Evolutionary conservation across 2,329 filamentous ascomycete genomes (phyloP).

Genomic region (Colletotrichum plurivorum): DNA sequence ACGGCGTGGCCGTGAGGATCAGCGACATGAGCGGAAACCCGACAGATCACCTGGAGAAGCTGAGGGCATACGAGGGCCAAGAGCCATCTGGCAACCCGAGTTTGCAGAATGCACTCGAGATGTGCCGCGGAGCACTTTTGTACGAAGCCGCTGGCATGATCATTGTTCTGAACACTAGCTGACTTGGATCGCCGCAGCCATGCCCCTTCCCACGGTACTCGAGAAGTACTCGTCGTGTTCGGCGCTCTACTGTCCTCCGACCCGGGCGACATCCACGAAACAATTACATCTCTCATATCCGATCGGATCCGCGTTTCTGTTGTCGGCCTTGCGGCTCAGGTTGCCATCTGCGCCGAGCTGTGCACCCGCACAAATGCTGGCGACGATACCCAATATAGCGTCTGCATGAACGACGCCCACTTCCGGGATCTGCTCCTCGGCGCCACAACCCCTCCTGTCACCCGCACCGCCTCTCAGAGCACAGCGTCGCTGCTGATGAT

Average conservation of each 20-base stretch:
- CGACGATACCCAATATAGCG: constrained; percentile 81
- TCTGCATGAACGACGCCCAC: constrained; percentile 83
- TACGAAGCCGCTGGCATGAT: constrained; percentile 50
- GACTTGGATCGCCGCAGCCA: constrained; percentile 67
- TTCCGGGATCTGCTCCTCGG: constrained; percentile 91
- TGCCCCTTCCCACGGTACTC: constrained; percentile 91
- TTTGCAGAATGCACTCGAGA: constrained; percentile 95
- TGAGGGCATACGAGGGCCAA: constrained; percentile 76
- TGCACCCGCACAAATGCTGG: constrained; percentile 90
- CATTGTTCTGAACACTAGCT: constrained; percentile 28
- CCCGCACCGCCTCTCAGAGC: constrained; percentile 73
- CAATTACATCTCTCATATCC: constrained; percentile 81
- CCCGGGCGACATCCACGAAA: constrained; percentile 95
- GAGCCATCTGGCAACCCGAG: constrained; percentile 83
- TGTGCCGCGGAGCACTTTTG: constrained; percentile 93
- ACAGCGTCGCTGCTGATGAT: constrained; percentile 88
- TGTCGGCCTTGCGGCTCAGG: constrained; percentile 90
- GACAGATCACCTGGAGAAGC: constrained; percentile 84
- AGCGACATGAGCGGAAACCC: constrained; percentile 95
- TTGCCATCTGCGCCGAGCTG: constrained; percentile 92
- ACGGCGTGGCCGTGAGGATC: constrained; percentile 87
- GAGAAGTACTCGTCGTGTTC: constrained; percentile 93
- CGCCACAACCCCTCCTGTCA: constrained; percentile 89
- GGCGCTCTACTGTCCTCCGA: constrained; percentile 92
- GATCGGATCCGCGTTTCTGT: constrained; percentile 91